A percentile compares a stretch with the other conserved stretches of the same genome.
Evolutionary conservation across 768 basidiomycete genomes (phyloP).

Genomic region (Lentinula lateritia): DNA sequence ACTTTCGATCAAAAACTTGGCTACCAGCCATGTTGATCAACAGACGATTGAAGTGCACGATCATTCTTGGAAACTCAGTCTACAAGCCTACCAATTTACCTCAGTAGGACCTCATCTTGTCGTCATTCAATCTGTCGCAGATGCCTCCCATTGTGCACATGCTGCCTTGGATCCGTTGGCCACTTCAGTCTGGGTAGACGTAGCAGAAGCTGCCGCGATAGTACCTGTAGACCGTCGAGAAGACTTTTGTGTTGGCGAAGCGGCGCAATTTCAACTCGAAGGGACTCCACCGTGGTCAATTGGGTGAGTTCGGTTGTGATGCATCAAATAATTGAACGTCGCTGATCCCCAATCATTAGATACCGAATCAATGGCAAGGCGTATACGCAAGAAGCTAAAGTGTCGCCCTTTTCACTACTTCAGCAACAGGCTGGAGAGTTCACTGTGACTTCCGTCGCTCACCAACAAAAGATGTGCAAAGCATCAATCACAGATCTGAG

Average conservation of each 20-base stretch:
- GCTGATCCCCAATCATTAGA: slow-evolving; percentile 28
- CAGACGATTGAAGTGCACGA: slow-evolving; percentile 46
- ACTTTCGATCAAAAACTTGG: slow-evolving; percentile 72
- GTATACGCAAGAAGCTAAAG: slow-evolving; percentile 67
- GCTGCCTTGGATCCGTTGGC: slow-evolving; percentile 55
- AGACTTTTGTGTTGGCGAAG: slow-evolving; percentile 89
- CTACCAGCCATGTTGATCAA: slow-evolving; percentile 57
- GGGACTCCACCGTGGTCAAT: slow-evolving; percentile 93
- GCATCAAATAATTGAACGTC: slow-evolving; percentile 6
- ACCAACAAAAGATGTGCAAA: slow-evolving; percentile 91
- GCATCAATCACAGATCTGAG: slow-evolving; percentile 71
- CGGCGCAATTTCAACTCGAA: slow-evolving; percentile 87
- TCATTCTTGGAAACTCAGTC: slow-evolving; percentile 64
- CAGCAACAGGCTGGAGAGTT: slow-evolving; percentile 84
- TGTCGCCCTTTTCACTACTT: slow-evolving; percentile 79
- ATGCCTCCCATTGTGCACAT: slow-evolving; percentile 80
- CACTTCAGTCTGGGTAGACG: slow-evolving; percentile 77
- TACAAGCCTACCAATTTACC: slow-evolving; percentile 66
- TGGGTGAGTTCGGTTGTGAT: slow-evolving; percentile 40
- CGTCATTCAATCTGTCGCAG: slow-evolving; percentile 69
- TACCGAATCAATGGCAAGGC: slow-evolving; percentile 78
- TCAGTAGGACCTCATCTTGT: slow-evolving; percentile 81
- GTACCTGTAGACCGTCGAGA: slow-evolving; percentile 72
- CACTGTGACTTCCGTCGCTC: slow-evolving; percentile 80
- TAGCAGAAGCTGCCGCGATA: slow-evolving; percentile 95